Conservation (phyloP, 1,139 yeast species). For the Suhomyces anneliseae region DNA sequence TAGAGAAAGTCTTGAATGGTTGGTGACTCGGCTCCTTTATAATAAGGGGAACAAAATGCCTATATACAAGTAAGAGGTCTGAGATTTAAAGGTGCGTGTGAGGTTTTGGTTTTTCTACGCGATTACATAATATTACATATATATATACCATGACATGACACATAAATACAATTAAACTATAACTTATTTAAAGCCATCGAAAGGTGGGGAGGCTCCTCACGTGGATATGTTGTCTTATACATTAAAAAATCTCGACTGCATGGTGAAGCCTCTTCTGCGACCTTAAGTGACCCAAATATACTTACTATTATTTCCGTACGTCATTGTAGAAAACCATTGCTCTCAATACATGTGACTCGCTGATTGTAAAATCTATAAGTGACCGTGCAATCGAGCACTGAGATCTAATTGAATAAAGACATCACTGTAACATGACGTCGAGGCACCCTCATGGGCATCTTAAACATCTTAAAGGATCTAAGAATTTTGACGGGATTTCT, state of each 20-base stretch:
- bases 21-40: constrained; percentile 70
- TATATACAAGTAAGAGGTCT: constrained; percentile 30
- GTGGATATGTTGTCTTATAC: too few species aligned
- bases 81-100: too few species aligned
- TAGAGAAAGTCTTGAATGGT: constrained; percentile 86
- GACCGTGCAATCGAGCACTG: background rate
- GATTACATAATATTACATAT: background rate
- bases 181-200: too few species aligned
- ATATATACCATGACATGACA: too few species aligned
- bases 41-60: constrained; percentile 80
- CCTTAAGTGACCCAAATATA: background rate
- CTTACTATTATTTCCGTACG: background rate
- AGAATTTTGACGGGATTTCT: too few species aligned
- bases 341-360: background rate
- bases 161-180: too few species aligned
- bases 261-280: background rate
- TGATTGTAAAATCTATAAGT: background rate
- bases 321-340: background rate
- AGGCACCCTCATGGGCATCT: background rate
- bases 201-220: too few species aligned
- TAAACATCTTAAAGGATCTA: too few species aligned
- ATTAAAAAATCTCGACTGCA: too few species aligned
- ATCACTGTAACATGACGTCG: background rate
- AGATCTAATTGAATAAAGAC: background rate
- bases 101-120: too few species aligned